These are phyloP conservation scores for Rhododendron simsii DNA, from an alignment of 148 eudicot genomes.

Conservation along the genomic window DNA sequence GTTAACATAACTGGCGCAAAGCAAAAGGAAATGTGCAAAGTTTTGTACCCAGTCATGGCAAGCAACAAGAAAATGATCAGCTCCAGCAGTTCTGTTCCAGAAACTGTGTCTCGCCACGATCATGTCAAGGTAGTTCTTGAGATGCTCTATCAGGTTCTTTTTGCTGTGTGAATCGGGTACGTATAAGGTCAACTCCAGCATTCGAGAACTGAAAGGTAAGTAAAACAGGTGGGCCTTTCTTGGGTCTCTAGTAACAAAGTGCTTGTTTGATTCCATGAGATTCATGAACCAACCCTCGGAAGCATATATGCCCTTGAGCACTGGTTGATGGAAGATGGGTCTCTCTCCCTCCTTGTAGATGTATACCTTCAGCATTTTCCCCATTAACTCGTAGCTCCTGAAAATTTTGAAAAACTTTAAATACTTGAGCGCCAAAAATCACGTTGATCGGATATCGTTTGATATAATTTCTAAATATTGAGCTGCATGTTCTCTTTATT, in stretches of 20 bases:
- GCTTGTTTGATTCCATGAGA: conserved; percentile 27
- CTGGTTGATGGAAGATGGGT: conserved; percentile 38
- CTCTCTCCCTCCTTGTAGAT: conserved; percentile 34
- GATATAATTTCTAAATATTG: not conserved
- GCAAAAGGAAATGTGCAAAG: not conserved
- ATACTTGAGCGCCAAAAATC: not conserved
- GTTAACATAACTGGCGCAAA: not conserved
- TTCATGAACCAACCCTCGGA: conserved; percentile 51
- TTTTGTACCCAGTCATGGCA: conserved; percentile 43
- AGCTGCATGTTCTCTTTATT: not conserved
- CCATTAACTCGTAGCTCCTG: conserved; percentile 48
- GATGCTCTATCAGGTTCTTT: conserved; percentile 16
- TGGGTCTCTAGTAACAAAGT: conserved; percentile 24
- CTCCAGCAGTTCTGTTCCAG: conserved; percentile 37
- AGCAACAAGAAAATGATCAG: conserved; percentile 46
- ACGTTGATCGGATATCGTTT: no score
- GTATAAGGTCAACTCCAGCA: conserved; percentile 23
- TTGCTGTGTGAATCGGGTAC: conserved; percentile 29
- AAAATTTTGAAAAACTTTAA: conserved; percentile 18
- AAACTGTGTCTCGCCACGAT: conserved; percentile 21
- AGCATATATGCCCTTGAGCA: conserved; percentile 37
- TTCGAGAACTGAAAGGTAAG: conserved; percentile 33
- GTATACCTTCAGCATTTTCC: conserved; percentile 32
- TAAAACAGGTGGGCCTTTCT: conserved; percentile 36
- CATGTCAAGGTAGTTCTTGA: conserved; percentile 29